Base-by-base conservation (phyloP, 345 rosid genomes). In the Populus alba region DNA sequence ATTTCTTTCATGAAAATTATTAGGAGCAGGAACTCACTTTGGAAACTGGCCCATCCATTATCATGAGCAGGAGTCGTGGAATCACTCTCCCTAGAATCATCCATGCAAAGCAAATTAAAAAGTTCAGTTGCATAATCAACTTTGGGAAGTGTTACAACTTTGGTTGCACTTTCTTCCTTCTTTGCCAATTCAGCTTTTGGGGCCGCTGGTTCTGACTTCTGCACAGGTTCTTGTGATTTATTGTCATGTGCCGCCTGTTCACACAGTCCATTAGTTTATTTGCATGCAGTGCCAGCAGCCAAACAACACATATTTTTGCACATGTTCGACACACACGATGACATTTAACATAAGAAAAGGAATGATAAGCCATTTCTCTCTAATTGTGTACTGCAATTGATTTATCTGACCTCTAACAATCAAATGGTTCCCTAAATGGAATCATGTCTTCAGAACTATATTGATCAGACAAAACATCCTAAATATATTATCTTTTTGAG, bases 51-150 rank as follows among this genome's bases (percentile, higher is more conserved):
- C 82, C 77, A 75, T 17, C 75, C 57, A 75, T 45, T 73, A 37
- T 68, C 74, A 61, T 68, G 66, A 25, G 72, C 47, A 37, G 80
- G 68, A 71, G 59, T 17, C 59, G 76, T 78, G 22, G 77, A 76
- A 69, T 33, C 74, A 37, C 77, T 87, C 80, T 76, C 84, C 39
- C 81, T 78, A 5, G 87, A 78, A 82, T 85, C 82, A 22, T 88
- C 91, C 85, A 85, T 66, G 80, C 80, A 81, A 67, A 92, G 89
- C 87, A 92, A 66, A 69, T 88, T 87, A 81, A 90, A 90, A 79
- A 90, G 93, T 67, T 90, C 90, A 15, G 92, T 89, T 17, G 90
- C 90, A 75, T 92, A 90, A 78, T 90, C 94, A 62, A 90, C 85
- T 84, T 88, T 88, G 53, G 78, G 68, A 45, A 84, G 87, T 47